phyloP scores from a whole-genome alignment of 2,329 filamentous ascomycete species.

The Fusarium stilboides region DNA sequence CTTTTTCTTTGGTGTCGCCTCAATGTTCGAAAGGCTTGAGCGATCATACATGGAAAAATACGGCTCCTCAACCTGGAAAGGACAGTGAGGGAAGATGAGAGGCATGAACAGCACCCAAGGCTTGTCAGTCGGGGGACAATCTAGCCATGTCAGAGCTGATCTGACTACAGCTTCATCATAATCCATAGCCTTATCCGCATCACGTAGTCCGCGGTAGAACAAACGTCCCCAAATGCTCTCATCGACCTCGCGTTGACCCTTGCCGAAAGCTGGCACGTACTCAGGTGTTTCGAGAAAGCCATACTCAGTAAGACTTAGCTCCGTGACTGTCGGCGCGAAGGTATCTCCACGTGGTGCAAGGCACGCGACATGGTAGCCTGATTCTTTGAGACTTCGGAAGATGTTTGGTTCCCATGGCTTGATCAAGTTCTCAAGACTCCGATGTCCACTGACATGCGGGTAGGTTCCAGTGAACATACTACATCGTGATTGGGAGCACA shows the following conservation, averaged over 20 bases:
- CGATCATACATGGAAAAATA: slow-evolving; percentile 64
- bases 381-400: slow-evolving; percentile 60
- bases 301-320: slow-evolving; percentile 62
- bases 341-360: slow-evolving; percentile 60
- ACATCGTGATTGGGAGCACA: slow-evolving; percentile 63
- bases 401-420: slow-evolving; percentile 66
- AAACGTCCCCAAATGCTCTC: slow-evolving; percentile 57
- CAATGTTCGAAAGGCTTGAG: slow-evolving; percentile 40
- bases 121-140: slow-evolving; percentile 57
- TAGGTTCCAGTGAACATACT: slow-evolving; percentile 64
- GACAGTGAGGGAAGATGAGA: slow-evolving; percentile 62
- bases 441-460: slow-evolving; percentile 62
- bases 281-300: slow-evolving; percentile 60
- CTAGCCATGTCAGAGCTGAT: slow-evolving; percentile 60
- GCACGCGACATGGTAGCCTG: slow-evolving; percentile 64
- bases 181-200: slow-evolving; percentile 56
- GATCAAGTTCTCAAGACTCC: slow-evolving; percentile 62
- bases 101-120: slow-evolving; percentile 63
- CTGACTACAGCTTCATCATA: slow-evolving; percentile 62
- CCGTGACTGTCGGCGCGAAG: slow-evolving; percentile 61
- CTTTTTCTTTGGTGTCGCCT: slow-evolving; percentile 40
- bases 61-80: slow-evolving; percentile 64
- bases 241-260: slow-evolving; percentile 39
- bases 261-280: slow-evolving; percentile 53
- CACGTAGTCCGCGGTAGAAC: slow-evolving; percentile 60